Conservation (phyloP, 2,329 filamentous ascomycete genomes). For the Lachnum nothofagi region DNA sequence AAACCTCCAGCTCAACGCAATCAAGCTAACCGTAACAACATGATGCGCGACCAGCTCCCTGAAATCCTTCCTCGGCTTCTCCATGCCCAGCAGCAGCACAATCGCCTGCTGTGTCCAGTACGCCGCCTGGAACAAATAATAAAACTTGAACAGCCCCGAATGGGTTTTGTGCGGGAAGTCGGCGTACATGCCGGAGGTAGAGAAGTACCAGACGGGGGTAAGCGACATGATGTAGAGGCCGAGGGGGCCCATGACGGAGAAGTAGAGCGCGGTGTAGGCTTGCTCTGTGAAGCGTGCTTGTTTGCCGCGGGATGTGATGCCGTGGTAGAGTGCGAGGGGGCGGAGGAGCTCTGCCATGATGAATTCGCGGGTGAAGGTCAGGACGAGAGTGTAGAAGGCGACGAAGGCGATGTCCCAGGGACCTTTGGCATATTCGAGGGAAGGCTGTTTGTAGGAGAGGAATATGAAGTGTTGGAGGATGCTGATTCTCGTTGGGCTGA, state of each 20-base stretch:
- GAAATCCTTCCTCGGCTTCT: constrained; percentile 93
- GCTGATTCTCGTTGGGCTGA: constrained; percentile 74
- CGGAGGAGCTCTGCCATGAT: constrained; percentile 86
- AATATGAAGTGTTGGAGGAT: constrained; percentile 78
- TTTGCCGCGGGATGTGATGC: constrained; percentile 69
- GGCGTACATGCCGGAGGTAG: constrained; percentile 85
- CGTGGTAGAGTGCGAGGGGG: constrained; percentile 65
- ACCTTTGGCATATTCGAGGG: constrained; percentile 81
- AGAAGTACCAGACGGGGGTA: constrained; percentile 95
- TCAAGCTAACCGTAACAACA: constrained; percentile 79
- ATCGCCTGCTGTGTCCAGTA: constrained; percentile 96
- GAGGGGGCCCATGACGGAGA: constrained; percentile 72
- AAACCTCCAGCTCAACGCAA: constrained; percentile 84
- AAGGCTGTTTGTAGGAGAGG: constrained; percentile 69
- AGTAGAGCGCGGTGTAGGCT: constrained; percentile 89
- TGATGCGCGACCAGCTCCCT: constrained; percentile 90
- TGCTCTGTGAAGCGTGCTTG: constrained; percentile 94
- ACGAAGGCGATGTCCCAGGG: constrained; percentile 81
- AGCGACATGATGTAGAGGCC: constrained; percentile 86
- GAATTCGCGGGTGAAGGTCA: constrained; percentile 92
- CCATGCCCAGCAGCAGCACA: constrained; percentile 77
- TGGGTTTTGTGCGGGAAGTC: constrained; percentile 78
- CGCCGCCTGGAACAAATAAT: constrained; percentile 88
- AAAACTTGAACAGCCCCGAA: constrained; percentile 81
- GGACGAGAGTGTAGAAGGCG: constrained; percentile 78